Conservation (phyloP, 805 yeast genomes). For the Ogataea haglerorum region DNA sequence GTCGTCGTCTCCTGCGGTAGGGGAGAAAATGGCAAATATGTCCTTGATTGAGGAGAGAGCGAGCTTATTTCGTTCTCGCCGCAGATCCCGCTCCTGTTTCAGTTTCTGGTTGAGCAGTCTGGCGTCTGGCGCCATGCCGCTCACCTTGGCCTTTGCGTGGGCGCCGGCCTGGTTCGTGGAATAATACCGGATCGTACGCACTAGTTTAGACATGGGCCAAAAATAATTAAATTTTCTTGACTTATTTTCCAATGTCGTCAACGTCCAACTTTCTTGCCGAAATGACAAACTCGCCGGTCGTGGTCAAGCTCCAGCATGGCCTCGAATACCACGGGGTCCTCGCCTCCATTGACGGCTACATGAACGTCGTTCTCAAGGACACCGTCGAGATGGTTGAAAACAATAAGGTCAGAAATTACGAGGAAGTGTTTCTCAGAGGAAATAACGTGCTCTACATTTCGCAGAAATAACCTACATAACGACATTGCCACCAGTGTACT, state of each 20-base stretch:
- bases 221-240: not conserved
- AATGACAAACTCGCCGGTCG: slow-evolving; percentile 74
- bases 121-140: slow-evolving; percentile 24
- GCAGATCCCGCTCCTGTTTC: slow-evolving; percentile 28
- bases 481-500: not conserved
- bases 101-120: slow-evolving; percentile 21
- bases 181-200: slow-evolving; percentile 3
- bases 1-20: slow-evolving; percentile 32
- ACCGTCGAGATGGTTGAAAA: slow-evolving; percentile 64
- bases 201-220: slow-evolving; percentile 3
- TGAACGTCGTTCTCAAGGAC: slow-evolving; percentile 86
- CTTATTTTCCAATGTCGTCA: slow-evolving; percentile 15
- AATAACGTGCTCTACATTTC: slow-evolving; percentile 64
- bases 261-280: slow-evolving; percentile 75
- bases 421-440: slow-evolving; percentile 85
- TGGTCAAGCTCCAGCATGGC: slow-evolving; percentile 84
- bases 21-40: slow-evolving; percentile 33
- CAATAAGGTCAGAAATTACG: slow-evolving; percentile 48
- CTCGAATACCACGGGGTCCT: slow-evolving; percentile 69
- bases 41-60: slow-evolving; percentile 41
- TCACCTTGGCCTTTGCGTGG: slow-evolving; percentile 5
- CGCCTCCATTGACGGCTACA: slow-evolving; percentile 89
- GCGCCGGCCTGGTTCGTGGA: slow-evolving; percentile 8
- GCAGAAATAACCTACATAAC: slow-evolving; percentile 12
- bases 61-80: slow-evolving; percentile 32